A percentile compares a stretch with the other conserved stretches of the same genome.
These are phyloP conservation scores for Catharanthus roseus DNA, from an alignment of 257 asterid species.

Conservation along the genomic window DNA sequence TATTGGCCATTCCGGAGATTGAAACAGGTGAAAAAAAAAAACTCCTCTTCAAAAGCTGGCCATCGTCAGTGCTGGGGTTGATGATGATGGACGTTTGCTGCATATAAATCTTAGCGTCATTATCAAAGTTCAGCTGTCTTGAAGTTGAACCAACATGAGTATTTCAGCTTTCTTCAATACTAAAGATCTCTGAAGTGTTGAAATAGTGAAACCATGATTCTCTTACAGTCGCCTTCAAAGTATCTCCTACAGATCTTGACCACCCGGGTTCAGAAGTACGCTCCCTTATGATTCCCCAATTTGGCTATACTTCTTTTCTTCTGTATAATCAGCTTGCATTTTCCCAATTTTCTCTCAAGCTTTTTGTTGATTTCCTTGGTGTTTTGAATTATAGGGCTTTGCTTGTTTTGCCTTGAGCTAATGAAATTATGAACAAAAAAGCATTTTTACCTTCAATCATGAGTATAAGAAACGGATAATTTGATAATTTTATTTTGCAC, in stretches of 20 bases:
- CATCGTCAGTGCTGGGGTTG: too few relatives aligned
- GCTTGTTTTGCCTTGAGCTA: not conserved
- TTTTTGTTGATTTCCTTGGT: not conserved
- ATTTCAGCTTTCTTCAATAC: too few relatives aligned
- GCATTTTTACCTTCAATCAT: not conserved
- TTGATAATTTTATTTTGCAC: not conserved
- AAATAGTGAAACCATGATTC: constrained; percentile 42
- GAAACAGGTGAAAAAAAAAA: too few relatives aligned
- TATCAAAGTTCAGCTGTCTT: too few relatives aligned
- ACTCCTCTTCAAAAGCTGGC: too few relatives aligned
- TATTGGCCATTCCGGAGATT: too few relatives aligned
- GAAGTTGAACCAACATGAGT: too few relatives aligned
- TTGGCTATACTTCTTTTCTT: too few relatives aligned
- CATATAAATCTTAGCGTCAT: too few relatives aligned
- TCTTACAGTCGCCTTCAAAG: constrained; percentile 79
- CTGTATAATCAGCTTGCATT: not conserved
- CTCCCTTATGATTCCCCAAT: constrained; percentile 10
- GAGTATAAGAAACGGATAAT: not conserved
- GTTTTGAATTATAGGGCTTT: not conserved
- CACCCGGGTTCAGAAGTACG: constrained; percentile 68
- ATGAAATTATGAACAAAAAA: not conserved
- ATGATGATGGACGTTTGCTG: too few relatives aligned
- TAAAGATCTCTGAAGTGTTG: constrained; percentile 3
- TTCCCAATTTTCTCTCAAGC: not conserved
- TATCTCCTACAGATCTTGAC: constrained; percentile 89